These are phyloP conservation scores for Polyporus tsugae DNA, from an alignment of 1,284 basidiomycete species.

Conservation along the genomic window DNA sequence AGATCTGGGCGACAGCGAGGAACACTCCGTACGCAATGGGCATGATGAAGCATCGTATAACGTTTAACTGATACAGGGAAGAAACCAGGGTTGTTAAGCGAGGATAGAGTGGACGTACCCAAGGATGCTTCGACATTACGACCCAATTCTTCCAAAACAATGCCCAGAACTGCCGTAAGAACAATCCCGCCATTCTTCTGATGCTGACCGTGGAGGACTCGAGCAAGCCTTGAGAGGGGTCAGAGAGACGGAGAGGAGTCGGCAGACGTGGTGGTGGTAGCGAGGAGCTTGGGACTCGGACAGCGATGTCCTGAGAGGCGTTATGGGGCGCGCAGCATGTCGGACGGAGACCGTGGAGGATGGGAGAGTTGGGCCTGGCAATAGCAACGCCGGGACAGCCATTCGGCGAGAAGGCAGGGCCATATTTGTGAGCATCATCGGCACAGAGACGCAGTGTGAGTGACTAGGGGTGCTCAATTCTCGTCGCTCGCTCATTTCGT, in stretches of 20 bases:
- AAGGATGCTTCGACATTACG: constrained; percentile 66
- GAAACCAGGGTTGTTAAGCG: neutral
- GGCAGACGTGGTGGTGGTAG: neutral
- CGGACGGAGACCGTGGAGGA: neutral
- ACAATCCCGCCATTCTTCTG: constrained; percentile 43
- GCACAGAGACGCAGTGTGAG: neutral
- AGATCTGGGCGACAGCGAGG: constrained; percentile 68
- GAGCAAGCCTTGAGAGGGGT: constrained; percentile 2
- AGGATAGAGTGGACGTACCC: constrained; percentile 47
- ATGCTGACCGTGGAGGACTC: neutral
- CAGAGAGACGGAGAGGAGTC: neutral
- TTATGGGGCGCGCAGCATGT: neutral
- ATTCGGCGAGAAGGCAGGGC: constrained; percentile 4
- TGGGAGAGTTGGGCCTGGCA: constrained; percentile 1
- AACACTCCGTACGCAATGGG: constrained; percentile 77
- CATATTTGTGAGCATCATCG: neutral
- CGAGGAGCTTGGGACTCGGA: neutral
- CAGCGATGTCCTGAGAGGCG: neutral
- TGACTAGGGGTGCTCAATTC: too few species aligned
- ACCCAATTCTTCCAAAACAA: constrained; percentile 83
- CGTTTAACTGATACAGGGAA: constrained; percentile 57
- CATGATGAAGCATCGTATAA: constrained; percentile 71
- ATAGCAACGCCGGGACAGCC: neutral
- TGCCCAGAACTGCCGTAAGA: constrained; percentile 69
- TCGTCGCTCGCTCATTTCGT: too few species aligned